Percentiles rank a stretch among this genome's conserved stretches.
These are phyloP conservation scores for Dalbergia cultrata DNA, from an alignment of 306 rosid species.

Conservation along the genomic window DNA sequence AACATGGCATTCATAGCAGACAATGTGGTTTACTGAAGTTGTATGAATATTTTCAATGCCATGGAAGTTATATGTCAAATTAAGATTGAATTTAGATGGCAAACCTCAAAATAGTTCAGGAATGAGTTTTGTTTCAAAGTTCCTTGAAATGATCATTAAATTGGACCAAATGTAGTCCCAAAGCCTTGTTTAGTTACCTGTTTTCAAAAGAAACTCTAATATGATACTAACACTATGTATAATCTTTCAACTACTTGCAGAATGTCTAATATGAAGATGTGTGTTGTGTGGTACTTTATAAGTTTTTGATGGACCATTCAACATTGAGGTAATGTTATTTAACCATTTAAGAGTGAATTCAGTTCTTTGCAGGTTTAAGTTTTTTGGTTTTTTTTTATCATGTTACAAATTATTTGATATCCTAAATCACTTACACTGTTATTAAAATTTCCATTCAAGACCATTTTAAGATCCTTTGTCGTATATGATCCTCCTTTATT, in stretches of 20 bases:
- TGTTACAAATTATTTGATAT: not conserved
- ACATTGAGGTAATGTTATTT: conserved; percentile 5
- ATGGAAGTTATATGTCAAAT: conserved; percentile 10
- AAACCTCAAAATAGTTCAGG: not conserved
- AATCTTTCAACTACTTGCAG: not conserved
- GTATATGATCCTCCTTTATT: conserved; percentile 9
- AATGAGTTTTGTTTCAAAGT: not conserved
- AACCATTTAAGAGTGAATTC: not conserved
- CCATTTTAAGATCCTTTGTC: not conserved
- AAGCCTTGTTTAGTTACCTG: not conserved
- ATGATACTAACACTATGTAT: not conserved
- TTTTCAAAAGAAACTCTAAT: not conserved
- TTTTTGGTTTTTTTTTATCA: conserved; percentile 11
- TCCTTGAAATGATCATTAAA: not conserved
- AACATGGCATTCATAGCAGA: conserved; percentile 11
- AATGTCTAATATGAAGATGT: not conserved
- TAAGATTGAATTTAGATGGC: not conserved
- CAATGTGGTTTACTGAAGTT: conserved; percentile 12
- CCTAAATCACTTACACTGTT: not conserved
- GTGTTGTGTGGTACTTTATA: conserved; percentile 4
- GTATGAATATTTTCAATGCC: not conserved
- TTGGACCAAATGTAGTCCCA: not conserved
- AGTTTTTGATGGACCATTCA: not conserved
- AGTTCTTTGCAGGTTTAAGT: not conserved
- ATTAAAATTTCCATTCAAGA: not conserved